Evolutionary conservation across 164 flowering plant species (phyloP).

Genomic region (Piper longum): DNA sequence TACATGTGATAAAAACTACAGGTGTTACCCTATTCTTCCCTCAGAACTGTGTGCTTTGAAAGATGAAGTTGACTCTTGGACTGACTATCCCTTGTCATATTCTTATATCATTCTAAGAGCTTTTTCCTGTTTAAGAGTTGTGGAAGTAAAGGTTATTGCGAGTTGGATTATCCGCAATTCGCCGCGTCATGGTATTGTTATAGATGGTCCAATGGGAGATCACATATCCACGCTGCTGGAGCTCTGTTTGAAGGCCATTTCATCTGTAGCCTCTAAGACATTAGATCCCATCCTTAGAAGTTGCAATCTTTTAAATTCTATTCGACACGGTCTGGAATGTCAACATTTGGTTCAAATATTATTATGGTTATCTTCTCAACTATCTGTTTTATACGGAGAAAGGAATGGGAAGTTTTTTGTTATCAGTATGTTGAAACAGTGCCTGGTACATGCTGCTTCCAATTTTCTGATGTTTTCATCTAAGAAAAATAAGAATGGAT

Average conservation of each 20-base stretch:
- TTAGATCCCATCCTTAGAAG: slow-evolving; percentile 5
- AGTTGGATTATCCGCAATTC: slow-evolving; percentile 63
- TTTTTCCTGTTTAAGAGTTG: slow-evolving; percentile 13
- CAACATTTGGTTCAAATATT: slow-evolving; percentile 28
- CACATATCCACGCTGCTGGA: slow-evolving; percentile 49
- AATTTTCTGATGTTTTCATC: slow-evolving; percentile 22
- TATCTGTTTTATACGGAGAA: slow-evolving; percentile 64
- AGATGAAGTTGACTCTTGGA: slow-evolving; percentile 53
- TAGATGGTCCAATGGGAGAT: slow-evolving; percentile 60
- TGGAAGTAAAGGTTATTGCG: slow-evolving; percentile 14
- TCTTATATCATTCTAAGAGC: slow-evolving; percentile 30
- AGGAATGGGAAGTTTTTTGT: slow-evolving; percentile 42
- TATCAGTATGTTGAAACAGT: slow-evolving; percentile 42
- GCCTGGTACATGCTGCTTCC: slow-evolving; percentile 28
- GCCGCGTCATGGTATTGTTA: slow-evolving; percentile 50
- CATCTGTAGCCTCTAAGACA: slow-evolving; percentile 32
- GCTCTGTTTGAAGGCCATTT: slow-evolving; percentile 53
- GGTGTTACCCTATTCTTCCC: slow-evolving; percentile 25
- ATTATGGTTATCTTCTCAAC: slow-evolving; percentile 55
- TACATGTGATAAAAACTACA: slow-evolving; percentile 4
- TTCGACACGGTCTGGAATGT: slow-evolving; percentile 1
- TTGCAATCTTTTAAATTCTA: slow-evolving; percentile 9
- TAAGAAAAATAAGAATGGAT: slow-evolving; percentile 10
- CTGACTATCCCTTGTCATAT: slow-evolving; percentile 39
- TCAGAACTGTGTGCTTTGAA: slow-evolving; percentile 48